phyloP scores from a whole-genome alignment of 2,329 filamentous ascomycete species.

The Beauveria scarabaeidicola region DNA sequence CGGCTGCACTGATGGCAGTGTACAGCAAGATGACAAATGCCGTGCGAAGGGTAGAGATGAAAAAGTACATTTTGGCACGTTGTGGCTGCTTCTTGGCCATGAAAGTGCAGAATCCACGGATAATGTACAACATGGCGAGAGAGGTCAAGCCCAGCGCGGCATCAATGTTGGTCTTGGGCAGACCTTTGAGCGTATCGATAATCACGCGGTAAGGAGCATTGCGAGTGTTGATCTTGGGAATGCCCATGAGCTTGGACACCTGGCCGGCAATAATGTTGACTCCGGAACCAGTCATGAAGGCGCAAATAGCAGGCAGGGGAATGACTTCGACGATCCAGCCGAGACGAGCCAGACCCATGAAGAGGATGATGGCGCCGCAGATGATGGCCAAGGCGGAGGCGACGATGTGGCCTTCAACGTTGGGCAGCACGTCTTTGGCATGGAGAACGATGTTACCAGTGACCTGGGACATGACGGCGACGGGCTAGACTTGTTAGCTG shows the following conservation, averaged over 20 bases:
- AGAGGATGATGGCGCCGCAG: conserved; percentile 39
- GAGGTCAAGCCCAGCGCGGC: conserved; percentile 67
- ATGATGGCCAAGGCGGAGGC: conserved; percentile 41
- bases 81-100: conserved; percentile 59
- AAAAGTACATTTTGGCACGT: conserved; percentile 65
- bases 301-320: conserved; percentile 41
- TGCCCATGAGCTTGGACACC: conserved; percentile 42
- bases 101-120: conserved; percentile 53
- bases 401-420: conserved; percentile 33
- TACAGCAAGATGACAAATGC: conserved; percentile 76
- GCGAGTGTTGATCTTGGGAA: conserved; percentile 41
- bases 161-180: conserved; percentile 49
- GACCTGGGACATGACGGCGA: conserved; percentile 45
- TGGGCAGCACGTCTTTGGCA: conserved; percentile 29
- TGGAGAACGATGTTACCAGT: conserved; percentile 39
- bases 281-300: conserved; percentile 47
- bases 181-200: conserved; percentile 40
- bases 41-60: conserved; percentile 67
- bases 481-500: conserved; percentile 32
- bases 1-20: conserved; percentile 65
- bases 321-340: conserved; percentile 49
- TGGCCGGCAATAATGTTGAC: conserved; percentile 43
- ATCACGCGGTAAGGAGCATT: conserved; percentile 40
- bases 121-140: conserved; percentile 57
- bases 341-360: conserved; percentile 40